A percentile compares a stretch with the other conserved stretches of the same genome.
Evolutionary conservation across 176 grass and related monocot genomes (phyloP).

Genomic region (Tuctoria greenei): DNA sequence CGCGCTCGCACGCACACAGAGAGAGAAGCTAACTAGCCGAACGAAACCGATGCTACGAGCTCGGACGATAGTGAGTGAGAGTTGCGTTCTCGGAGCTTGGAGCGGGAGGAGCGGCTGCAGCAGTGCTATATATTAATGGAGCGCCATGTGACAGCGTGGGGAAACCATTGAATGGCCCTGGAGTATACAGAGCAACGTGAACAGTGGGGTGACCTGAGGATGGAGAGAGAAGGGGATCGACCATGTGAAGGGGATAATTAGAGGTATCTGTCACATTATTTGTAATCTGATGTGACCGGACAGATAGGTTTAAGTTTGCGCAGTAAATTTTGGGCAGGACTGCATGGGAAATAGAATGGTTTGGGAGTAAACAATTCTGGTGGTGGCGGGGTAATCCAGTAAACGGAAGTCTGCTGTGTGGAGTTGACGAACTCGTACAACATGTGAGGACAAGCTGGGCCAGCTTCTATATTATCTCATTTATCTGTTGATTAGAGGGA

Average conservation of each 20-base stretch:
- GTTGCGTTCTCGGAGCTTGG: conserved; percentile 40
- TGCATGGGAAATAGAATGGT: neutral
- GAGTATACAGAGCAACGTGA: conserved; percentile 37
- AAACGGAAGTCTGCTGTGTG: conserved; percentile 21
- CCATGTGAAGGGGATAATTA: conserved; percentile 62
- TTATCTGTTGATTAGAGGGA: neutral
- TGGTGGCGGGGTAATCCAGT: neutral
- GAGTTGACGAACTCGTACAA: conserved; percentile 41
- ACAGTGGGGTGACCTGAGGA: neutral
- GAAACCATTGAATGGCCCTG: conserved; percentile 38
- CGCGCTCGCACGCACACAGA: neutral
- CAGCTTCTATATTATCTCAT: conserved; percentile 8
- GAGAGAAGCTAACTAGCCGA: neutral
- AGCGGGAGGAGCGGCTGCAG: conserved; percentile 26
- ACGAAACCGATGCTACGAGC: neutral
- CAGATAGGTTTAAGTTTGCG: conserved; percentile 15
- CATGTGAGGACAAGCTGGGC: conserved; percentile 51
- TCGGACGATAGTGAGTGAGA: neutral
- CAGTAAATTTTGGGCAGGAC: conserved; percentile 23
- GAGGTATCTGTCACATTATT: neutral
- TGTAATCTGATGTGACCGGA: conserved; percentile 28
- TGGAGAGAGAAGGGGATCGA: neutral
- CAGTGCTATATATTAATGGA: conserved; percentile 59
- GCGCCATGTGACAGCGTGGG: conserved; percentile 43
- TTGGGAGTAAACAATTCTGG: neutral